Evolutionary conservation across 768 basidiomycete species (phyloP).

Genomic region (Kwoniella pini): DNA sequence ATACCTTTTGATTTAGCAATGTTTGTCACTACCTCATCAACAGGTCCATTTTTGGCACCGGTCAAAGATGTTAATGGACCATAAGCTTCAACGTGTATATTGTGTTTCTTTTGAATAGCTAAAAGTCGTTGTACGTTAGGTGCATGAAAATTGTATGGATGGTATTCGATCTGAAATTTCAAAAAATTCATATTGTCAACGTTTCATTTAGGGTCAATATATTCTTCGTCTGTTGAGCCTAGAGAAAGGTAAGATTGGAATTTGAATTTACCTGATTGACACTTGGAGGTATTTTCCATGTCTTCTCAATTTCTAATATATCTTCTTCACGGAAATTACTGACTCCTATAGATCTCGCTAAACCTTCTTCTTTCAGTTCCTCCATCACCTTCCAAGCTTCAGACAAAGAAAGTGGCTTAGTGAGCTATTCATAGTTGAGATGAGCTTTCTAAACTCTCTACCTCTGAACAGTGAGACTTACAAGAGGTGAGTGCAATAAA

Average conservation of each 20-base stretch:
- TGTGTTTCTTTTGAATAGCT: conserved; percentile 1
- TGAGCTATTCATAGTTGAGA: conserved; percentile 4
- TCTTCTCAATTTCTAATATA: conserved; percentile 45
- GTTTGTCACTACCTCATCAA: conserved; percentile 21
- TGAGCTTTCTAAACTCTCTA: neutral
- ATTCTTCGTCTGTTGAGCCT: too few species aligned
- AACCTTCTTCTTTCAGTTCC: conserved; percentile 57
- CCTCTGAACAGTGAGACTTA: neutral
- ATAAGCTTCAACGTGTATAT: conserved; percentile 27
- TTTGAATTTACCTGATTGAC: conserved; percentile 46
- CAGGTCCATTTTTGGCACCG: conserved; percentile 22
- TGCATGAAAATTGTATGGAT: conserved; percentile 27
- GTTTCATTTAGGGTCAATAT: too few species aligned
- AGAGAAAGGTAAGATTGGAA: too few species aligned
- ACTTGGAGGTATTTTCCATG: conserved; percentile 30
- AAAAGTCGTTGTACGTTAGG: conserved; percentile 21
- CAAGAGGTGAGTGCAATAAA: conserved; percentile 61
- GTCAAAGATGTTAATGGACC: conserved; percentile 25
- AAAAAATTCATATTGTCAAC: too few species aligned
- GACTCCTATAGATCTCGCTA: conserved; percentile 52
- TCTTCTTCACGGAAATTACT: conserved; percentile 55
- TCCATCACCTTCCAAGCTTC: conserved; percentile 67
- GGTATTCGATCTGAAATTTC: conserved; percentile 29
- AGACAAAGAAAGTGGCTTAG: conserved; percentile 54
- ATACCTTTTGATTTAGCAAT: conserved; percentile 23